phyloP scores from a whole-genome alignment of 768 basidiomycete species.

The Chalciporus sphaerocephalus region DNA sequence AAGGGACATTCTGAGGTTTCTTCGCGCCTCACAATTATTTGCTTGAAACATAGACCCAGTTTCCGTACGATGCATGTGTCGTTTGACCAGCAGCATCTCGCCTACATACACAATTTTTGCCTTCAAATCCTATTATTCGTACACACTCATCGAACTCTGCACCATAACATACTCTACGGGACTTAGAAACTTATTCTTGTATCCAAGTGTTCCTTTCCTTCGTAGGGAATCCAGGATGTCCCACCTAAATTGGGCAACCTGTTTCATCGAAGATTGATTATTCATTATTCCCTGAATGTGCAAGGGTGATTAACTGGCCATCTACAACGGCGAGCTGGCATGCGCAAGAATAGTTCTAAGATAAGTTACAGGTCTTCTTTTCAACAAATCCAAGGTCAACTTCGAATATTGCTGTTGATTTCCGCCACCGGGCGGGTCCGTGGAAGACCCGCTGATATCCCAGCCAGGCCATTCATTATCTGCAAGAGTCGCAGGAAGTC shows the following conservation, averaged over 20 bases:
- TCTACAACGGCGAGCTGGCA: neutral
- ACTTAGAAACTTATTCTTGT: neutral
- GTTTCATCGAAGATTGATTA: neutral
- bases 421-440: neutral
- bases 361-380: neutral
- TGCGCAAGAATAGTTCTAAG: neutral
- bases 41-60: constrained; percentile 10
- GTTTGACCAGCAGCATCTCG: neutral
- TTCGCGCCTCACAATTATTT: constrained; percentile 6
- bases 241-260: neutral
- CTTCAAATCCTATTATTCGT: neutral
- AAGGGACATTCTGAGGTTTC: constrained; percentile 7
- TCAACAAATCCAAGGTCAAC: neutral
- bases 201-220: neutral
- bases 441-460: neutral
- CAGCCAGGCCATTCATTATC: neutral
- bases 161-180: neutral
- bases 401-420: neutral
- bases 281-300: neutral
- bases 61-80: too few relatives aligned
- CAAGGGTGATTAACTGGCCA: neutral
- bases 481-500: neutral
- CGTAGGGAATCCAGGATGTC: neutral
- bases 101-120: neutral
- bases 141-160: neutral